A percentile compares a stretch with the other conserved stretches of the same genome.
phyloP scores from a whole-genome alignment of 164 flowering plant genomes.

The Platanus orientalis region DNA sequence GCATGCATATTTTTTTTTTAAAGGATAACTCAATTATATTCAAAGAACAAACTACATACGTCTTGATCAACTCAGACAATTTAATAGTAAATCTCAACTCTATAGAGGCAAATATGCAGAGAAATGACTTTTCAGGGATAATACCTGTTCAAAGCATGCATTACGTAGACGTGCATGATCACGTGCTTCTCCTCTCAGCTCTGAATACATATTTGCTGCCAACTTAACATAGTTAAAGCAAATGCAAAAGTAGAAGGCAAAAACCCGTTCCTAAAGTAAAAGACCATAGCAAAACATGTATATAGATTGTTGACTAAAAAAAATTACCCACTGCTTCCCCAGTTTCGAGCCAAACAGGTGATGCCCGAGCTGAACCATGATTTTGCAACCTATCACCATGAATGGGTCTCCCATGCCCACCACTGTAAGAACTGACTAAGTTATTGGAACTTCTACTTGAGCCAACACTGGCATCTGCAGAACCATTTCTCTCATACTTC shows the following conservation, averaged over 20 bases:
- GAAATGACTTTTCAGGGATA: background rate
- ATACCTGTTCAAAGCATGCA: slow-evolving; percentile 95
- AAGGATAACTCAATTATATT: too few relatives aligned
- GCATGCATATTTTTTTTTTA: too few relatives aligned
- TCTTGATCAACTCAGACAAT: background rate
- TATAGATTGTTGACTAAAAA: slow-evolving; percentile 17
- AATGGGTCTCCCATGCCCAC: slow-evolving; percentile 48
- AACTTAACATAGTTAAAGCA: slow-evolving; percentile 41
- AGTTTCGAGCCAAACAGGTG: slow-evolving; percentile 95
- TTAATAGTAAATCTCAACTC: background rate
- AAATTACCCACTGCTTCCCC: slow-evolving; percentile 97
- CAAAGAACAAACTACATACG: background rate
- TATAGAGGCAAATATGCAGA: background rate
- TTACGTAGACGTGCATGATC: slow-evolving; percentile 93
- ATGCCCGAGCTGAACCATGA: slow-evolving; percentile 55
- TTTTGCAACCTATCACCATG: slow-evolving; percentile 60
- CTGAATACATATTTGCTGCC: slow-evolving; percentile 92
- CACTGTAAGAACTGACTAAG: slow-evolving; percentile 44
- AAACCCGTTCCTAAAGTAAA: slow-evolving; percentile 6
- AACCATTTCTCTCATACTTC: slow-evolving; percentile 75
- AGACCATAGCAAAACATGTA: slow-evolving; percentile 11
- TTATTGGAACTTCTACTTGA: slow-evolving; percentile 73
- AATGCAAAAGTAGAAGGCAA: slow-evolving; percentile 26
- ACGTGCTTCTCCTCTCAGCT: slow-evolving; percentile 89
- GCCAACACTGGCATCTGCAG: slow-evolving; percentile 51